Base-by-base conservation (phyloP, 768 basidiomycete genomes). In the Gelatoporia subvermispora region DNA sequence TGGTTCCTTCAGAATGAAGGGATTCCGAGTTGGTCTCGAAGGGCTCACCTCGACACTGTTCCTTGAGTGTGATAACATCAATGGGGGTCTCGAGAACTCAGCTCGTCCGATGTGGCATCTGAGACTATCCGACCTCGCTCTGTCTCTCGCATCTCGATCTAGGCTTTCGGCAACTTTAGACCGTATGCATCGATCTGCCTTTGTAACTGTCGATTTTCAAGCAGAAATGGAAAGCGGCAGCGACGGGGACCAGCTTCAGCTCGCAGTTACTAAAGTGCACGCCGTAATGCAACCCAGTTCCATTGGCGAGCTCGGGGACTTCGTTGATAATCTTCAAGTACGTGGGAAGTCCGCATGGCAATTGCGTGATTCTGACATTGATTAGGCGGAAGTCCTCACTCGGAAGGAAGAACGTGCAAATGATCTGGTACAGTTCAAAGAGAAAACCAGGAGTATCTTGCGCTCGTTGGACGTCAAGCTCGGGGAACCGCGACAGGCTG, bases 281-380 rank as follows among this genome's bases (percentile, higher is more conserved):
- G 93, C 94, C 1, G 88, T 95, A 28, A 85, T 96, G 86, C 93
- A 93, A 63, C 85, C 94, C 9, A 90, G 89, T 54, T 94, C 95
- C 0, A 84, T 97, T 43, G 85, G 86, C 18, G 89, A 95, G 61
- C 71, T 97, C 8, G 89, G 86, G 15, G 94, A 97, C 62, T 90
- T 93, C 53, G 65, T 92, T 35, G 92, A 95, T 60, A 76, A 91
- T 56, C 71, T 91, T 36, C 90, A 89, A 76, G 90, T 85, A 68
- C 39, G 41, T 25, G 25, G 23, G 22, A 21, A 28, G 35, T 28
- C 24, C 37, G 38, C 46, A 44, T 39, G 45, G 15, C 23, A 28
- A 36, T 54, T n/a, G n/a, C n/a, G n/a, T n/a, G n/a, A n/a, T n/a
- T n/a, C n/a, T n/a, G n/a, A n/a, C n/a, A n/a, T n/a, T n/a, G n/a